phyloP scores from a whole-genome alignment of 129 eudicot genomes.

The Flaveria bidentis region DNA sequence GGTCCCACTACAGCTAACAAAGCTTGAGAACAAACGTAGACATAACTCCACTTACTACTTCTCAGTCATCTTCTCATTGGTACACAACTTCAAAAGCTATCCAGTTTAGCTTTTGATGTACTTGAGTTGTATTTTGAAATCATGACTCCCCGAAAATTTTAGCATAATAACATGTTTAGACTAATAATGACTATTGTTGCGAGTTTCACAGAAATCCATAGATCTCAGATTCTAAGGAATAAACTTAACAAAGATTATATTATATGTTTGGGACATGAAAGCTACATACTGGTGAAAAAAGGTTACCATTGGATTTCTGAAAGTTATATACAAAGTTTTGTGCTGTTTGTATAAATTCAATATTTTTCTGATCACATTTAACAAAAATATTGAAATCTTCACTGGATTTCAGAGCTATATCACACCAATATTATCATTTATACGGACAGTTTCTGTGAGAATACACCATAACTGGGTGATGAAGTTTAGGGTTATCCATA shows the following conservation, averaged over 20 bases:
- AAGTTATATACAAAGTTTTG: not conserved
- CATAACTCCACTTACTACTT: constrained; percentile 31
- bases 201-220: not conserved
- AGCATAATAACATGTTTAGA: not conserved
- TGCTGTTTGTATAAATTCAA: not conserved
- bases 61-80: constrained; percentile 20
- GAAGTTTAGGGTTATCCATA: not conserved
- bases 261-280: not conserved
- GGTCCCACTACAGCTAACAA: constrained; percentile 28
- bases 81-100: constrained; percentile 26
- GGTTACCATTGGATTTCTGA: constrained; percentile 2
- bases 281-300: not conserved
- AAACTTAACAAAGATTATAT: constrained; percentile 9
- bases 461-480: not conserved
- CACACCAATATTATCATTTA: not conserved
- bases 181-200: not conserved
- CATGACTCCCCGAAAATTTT: not conserved
- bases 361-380: not conserved
- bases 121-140: not conserved
- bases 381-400: not conserved
- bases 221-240: not conserved
- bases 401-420: constrained; percentile 2
- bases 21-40: constrained; percentile 19
- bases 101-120: constrained; percentile 22
- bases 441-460: too few relatives aligned